Evolutionary conservation across 2,329 filamentous ascomycete species (phyloP).

Genomic region (Phaeosphaeriaceae sp.): DNA sequence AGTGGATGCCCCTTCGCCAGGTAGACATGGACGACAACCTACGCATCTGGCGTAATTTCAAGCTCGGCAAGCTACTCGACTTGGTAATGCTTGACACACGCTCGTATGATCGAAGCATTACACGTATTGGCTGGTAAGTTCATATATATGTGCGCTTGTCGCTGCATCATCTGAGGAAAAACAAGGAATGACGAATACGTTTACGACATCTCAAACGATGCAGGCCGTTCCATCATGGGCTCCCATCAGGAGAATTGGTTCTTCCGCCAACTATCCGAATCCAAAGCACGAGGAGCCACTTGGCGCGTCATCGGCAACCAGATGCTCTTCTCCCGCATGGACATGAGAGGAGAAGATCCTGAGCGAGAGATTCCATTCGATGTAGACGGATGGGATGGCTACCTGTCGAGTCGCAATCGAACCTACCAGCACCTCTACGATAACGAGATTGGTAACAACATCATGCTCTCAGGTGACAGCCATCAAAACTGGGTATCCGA

Average conservation of each 20-base stretch:
- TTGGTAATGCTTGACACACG: too few species aligned
- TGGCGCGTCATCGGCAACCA: slow-evolving; percentile 77
- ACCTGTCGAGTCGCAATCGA: slow-evolving; percentile 64
- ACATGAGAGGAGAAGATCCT: slow-evolving; percentile 11
- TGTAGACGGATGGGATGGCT: slow-evolving; percentile 64
- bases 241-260: slow-evolving; percentile 74
- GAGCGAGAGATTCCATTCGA: slow-evolving; percentile 37
- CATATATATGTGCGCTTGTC: slow-evolving; percentile 51
- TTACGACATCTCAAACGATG: slow-evolving; percentile 68
- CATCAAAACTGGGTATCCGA: slow-evolving; percentile 65
- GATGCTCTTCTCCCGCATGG: slow-evolving; percentile 52
- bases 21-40: slow-evolving; percentile 56
- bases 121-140: neutral
- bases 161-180: slow-evolving; percentile 32
- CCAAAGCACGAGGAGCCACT: slow-evolving; percentile 66
- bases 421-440: slow-evolving; percentile 68
- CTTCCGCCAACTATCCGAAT: slow-evolving; percentile 58
- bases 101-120: neutral
- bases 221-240: slow-evolving; percentile 73
- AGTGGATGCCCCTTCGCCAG: slow-evolving; percentile 56
- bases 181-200: slow-evolving; percentile 70
- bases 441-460: slow-evolving; percentile 71
- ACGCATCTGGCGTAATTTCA: slow-evolving; percentile 52
- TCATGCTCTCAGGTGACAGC: slow-evolving; percentile 72
- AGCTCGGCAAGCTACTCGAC: slow-evolving; percentile 50